Evolutionary conservation across 805 yeast species (phyloP).

Genomic region (Kuraishia ogatae): DNA sequence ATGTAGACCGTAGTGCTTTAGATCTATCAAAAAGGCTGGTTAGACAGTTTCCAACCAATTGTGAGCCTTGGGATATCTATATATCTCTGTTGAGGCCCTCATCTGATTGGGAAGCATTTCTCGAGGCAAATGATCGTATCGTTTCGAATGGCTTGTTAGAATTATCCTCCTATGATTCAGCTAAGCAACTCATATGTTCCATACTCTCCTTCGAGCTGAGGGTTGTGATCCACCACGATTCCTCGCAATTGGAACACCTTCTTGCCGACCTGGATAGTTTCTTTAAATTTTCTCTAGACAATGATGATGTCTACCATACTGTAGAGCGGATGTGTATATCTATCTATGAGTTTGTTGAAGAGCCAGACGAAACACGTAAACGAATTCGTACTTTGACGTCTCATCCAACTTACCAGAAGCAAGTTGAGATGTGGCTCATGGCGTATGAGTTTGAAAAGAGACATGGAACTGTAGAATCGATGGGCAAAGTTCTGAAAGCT

Average conservation of each 20-base stretch:
- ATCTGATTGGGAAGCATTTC: conserved; percentile 5
- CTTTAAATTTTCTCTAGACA: conserved; percentile 18
- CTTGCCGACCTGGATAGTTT: conserved; percentile 13
- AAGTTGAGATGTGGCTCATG: conserved; percentile 40
- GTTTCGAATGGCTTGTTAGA: not conserved
- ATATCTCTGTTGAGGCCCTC: conserved; percentile 2
- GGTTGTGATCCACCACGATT: not conserved
- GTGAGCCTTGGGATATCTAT: not conserved
- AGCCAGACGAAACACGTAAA: conserved; percentile 19
- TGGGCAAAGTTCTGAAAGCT: conserved; percentile 19
- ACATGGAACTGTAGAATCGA: conserved; percentile 16
- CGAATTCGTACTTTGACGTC: conserved; percentile 16
- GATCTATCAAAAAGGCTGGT: not conserved
- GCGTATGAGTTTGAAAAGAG: conserved; percentile 30
- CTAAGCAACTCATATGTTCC: not conserved
- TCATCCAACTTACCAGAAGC: conserved; percentile 16
- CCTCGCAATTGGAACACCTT: not conserved
- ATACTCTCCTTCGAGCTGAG: not conserved
- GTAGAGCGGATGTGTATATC: conserved; percentile 33
- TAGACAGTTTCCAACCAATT: not conserved
- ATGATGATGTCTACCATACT: conserved; percentile 29
- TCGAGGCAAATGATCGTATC: conserved; percentile 4
- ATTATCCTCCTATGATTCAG: not conserved
- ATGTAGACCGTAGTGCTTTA: too few species aligned
- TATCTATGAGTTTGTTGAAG: conserved; percentile 22